These are phyloP conservation scores for Pezicula neosporulosa DNA, from an alignment of 2,329 filamentous ascomycete species.

Conservation along the genomic window DNA sequence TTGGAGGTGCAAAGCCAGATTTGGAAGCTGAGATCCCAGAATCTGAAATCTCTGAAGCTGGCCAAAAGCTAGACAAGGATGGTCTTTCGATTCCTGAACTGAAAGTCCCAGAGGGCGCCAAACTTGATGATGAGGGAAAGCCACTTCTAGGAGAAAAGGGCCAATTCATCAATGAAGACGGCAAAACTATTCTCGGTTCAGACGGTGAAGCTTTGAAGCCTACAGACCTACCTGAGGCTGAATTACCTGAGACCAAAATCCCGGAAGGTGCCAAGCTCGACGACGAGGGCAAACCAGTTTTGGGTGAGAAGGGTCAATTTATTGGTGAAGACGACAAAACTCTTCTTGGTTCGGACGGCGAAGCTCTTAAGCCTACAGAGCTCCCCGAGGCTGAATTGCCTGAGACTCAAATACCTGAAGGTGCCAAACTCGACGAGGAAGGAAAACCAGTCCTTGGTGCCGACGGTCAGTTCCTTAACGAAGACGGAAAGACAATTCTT, in stretches of 20 bases:
- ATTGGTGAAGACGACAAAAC: no score
- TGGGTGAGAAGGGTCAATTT: no score
- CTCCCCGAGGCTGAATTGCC: conserved; percentile 11
- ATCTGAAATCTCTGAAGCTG: conserved; percentile 3
- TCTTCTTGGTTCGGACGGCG: no score
- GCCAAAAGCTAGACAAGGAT: conserved; percentile 2
- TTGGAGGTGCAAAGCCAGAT: no score
- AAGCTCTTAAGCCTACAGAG: no score
- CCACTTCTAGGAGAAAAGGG: neutral
- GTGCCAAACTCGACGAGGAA: no score
- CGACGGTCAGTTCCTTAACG: neutral
- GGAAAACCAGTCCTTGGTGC: neutral
- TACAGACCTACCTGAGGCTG: conserved; percentile 2
- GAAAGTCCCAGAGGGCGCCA: neutral
- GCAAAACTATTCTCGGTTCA: conserved; percentile 33
- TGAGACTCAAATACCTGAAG: no score
- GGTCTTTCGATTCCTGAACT: conserved; percentile 15
- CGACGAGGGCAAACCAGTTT: neutral
- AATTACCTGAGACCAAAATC: conserved; percentile 19
- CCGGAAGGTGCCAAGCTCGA: neutral
- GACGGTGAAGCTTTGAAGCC: neutral
- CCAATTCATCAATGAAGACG: conserved; percentile 4
- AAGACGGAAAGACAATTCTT: conserved; percentile 30
- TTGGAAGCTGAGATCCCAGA: conserved; percentile 8
- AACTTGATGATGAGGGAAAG: neutral